Conservation (phyloP, 1,284 basidiomycete genomes). For the Irpex rosettiformis region DNA sequence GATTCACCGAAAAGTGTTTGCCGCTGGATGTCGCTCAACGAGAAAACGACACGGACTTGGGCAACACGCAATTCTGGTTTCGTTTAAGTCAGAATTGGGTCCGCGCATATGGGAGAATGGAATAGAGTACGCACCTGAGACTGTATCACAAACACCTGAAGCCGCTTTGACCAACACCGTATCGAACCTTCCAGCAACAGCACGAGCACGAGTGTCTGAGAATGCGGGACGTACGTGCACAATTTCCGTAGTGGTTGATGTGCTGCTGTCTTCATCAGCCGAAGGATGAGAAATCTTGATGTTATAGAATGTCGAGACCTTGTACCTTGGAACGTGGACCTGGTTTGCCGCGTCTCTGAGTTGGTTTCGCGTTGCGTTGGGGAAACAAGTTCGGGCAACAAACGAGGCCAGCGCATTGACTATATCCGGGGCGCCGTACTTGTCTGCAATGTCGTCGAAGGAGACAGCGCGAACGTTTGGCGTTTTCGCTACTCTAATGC, state of each 20-base stretch:
- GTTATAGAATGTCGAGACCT: constrained; percentile 17
- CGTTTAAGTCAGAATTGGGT: too few relatives aligned
- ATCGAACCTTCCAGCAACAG: constrained; percentile 14
- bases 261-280: not conserved
- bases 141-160: not conserved
- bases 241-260: constrained; percentile 7
- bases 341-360: not conserved
- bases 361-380: not conserved
- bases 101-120: too few relatives aligned
- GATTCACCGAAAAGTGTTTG: not conserved
- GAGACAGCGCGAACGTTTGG: constrained; percentile 21
- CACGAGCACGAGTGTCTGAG: not conserved
- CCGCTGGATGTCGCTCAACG: constrained; percentile 11
- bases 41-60: constrained; percentile 23
- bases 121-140: not conserved
- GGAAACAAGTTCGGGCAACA: not conserved
- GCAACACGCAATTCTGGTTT: constrained; percentile 16
- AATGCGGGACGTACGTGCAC: constrained; percentile 5
- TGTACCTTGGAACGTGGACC: constrained; percentile 1
- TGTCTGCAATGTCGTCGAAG: constrained; percentile 15
- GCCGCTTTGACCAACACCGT: constrained; percentile 10
- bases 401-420: constrained; percentile 12
- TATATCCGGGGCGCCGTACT: constrained; percentile 27
- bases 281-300: constrained; percentile 13
- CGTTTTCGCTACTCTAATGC: constrained; percentile 21